Evolutionary conservation across 306 rosid genomes (phyloP).

Genomic region (Herpetospermum pedunculosum): DNA sequence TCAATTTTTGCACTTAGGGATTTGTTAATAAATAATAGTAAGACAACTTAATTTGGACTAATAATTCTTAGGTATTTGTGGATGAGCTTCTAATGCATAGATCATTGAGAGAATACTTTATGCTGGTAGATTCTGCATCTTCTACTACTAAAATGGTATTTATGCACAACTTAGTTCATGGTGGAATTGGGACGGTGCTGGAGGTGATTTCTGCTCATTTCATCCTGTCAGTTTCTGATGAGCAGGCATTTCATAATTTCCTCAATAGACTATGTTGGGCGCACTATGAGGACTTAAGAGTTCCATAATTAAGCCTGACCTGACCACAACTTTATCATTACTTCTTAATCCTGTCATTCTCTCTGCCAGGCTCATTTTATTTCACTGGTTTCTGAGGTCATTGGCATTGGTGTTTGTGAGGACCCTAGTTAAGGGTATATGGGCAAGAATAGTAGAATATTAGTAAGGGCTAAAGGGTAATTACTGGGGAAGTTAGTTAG

Average conservation of each 20-base stretch:
- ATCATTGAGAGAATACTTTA: slow-evolving; percentile 42
- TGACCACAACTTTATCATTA: slow-evolving; percentile 35
- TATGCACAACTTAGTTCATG: slow-evolving; percentile 16
- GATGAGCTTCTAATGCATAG: slow-evolving; percentile 54
- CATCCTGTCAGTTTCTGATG: slow-evolving; percentile 39
- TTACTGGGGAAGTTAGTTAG: too few species aligned
- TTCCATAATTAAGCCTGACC: slow-evolving; percentile 44
- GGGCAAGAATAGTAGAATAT: too few species aligned
- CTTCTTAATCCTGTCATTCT: slow-evolving; percentile 53
- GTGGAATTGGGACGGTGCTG: slow-evolving; percentile 39
- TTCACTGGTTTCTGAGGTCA: slow-evolving; percentile 52
- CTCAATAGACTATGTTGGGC: slow-evolving; percentile 28
- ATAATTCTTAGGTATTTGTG: slow-evolving; percentile 57
- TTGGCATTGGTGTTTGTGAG: slow-evolving; percentile 25
- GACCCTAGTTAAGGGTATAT: too few species aligned
- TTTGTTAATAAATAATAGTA: background rate
- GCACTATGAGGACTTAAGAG: slow-evolving; percentile 24
- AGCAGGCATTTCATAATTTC: slow-evolving; percentile 41
- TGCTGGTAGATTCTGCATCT: slow-evolving; percentile 38
- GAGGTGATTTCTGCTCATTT: slow-evolving; percentile 69
- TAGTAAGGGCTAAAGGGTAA: too few species aligned
- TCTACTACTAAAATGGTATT: slow-evolving; percentile 27
- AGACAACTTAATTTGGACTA: slow-evolving; percentile 20
- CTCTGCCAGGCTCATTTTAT: slow-evolving; percentile 53
- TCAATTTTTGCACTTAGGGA: too few species aligned